These are phyloP conservation scores for Cladorrhinum samala DNA, from an alignment of 495 filamentous ascomycete species.

Conservation along the genomic window DNA sequence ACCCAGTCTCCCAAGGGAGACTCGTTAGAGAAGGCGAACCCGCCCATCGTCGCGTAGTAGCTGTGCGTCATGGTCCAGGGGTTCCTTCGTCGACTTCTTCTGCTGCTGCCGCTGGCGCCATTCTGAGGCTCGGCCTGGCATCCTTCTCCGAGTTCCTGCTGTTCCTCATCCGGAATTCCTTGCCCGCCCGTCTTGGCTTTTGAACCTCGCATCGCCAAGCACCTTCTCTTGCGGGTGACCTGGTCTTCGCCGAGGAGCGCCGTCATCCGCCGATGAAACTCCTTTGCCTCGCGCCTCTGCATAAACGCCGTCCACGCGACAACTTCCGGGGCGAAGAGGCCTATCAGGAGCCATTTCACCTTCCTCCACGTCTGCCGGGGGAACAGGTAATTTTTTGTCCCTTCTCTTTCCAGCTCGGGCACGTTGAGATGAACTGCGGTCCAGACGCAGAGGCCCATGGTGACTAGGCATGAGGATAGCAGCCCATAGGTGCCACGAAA, in stretches of 20 bases:
- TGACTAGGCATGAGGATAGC: conserved; percentile 3
- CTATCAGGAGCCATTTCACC: conserved; percentile 2
- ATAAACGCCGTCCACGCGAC: conserved; percentile 1
- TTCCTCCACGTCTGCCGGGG: background rate
- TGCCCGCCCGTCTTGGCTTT: too few relatives aligned
- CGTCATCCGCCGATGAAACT: background rate
- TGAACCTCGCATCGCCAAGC: too few relatives aligned
- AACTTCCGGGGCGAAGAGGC: conserved; percentile 6
- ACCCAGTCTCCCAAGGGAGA: background rate
- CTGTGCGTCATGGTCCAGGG: conserved; percentile 1
- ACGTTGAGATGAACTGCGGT: conserved; percentile 11
- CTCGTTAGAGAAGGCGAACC: background rate
- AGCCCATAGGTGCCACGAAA: conserved; percentile 5
- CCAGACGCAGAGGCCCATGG: conserved; percentile 6
- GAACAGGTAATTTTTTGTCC: background rate
- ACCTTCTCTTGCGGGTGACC: too few relatives aligned
- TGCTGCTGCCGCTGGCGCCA: background rate
- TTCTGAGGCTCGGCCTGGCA: background rate
- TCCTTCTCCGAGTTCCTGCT: too few relatives aligned
- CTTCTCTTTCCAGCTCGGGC: background rate
- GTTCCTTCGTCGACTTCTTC: background rate
- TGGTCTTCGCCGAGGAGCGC: background rate
- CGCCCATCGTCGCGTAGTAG: conserved; percentile 3
- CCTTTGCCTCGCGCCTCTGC: background rate
- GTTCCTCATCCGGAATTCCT: too few relatives aligned